Conservation (phyloP, 441 rosid genomes). For the Euphorbia celastroides region DNA sequence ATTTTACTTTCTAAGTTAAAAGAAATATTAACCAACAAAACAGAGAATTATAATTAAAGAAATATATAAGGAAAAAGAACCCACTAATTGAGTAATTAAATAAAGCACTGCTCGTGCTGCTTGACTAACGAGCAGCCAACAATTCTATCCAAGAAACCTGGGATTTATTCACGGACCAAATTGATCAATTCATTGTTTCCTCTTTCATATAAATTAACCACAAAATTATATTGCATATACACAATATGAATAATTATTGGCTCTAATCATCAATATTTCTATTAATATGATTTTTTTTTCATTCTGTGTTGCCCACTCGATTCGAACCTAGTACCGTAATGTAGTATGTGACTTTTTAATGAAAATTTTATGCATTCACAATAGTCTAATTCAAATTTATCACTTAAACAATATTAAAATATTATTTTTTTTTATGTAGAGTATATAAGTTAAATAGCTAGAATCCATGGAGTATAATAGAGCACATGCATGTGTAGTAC, state of each 20-base stretch:
- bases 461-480: slow-evolving; percentile 16
- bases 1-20: too few relatives aligned
- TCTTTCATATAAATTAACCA: not conserved
- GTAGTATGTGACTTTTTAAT: too few relatives aligned
- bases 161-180: slow-evolving; percentile 13
- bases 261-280: not conserved
- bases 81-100: not conserved
- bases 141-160: slow-evolving; percentile 22
- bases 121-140: slow-evolving; percentile 13
- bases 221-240: not conserved
- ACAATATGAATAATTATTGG: not conserved
- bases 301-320: too few relatives aligned
- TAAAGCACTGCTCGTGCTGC: not conserved
- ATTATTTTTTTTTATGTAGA: not conserved
- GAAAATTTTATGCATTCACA: too few relatives aligned
- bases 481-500: not conserved
- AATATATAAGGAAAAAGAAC: not conserved
- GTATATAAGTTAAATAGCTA: not conserved
- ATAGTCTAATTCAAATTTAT: too few relatives aligned
- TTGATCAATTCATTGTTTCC: not conserved
- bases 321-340: too few relatives aligned
- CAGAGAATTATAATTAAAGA: not conserved
- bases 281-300: too few relatives aligned
- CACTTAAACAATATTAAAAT: too few relatives aligned
- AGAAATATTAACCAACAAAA: not conserved